These are phyloP conservation scores for Trichoderma brevicompactum DNA, from an alignment of 2,329 filamentous ascomycete species.

Conservation along the genomic window DNA sequence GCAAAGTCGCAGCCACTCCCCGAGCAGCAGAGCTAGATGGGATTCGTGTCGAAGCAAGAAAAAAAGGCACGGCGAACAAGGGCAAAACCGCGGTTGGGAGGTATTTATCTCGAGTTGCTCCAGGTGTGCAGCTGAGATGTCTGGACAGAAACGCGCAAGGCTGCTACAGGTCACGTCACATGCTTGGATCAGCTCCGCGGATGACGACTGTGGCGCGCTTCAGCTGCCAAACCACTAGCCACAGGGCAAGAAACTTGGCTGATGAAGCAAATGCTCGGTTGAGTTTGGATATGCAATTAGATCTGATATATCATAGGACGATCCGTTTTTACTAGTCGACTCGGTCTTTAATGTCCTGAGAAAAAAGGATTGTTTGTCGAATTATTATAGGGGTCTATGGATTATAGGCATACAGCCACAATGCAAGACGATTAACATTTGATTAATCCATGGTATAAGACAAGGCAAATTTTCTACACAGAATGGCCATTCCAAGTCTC, in stretches of 20 bases:
- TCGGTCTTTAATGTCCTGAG: background rate
- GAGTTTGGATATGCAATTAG: background rate
- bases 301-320: background rate
- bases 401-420: too few relatives aligned
- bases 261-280: background rate
- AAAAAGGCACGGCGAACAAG: background rate
- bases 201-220: slow-evolving; percentile 25
- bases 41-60: background rate
- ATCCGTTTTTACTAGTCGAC: background rate
- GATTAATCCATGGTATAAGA: too few relatives aligned
- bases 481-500: too few relatives aligned
- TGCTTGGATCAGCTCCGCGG: slow-evolving; percentile 21
- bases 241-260: slow-evolving; percentile 10
- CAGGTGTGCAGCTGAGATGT: background rate
- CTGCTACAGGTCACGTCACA: slow-evolving; percentile 25
- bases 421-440: too few relatives aligned
- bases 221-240: slow-evolving; percentile 16
- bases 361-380: too few relatives aligned
- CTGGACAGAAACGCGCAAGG: background rate
- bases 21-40: background rate
- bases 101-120: background rate
- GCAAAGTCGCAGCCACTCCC: slow-evolving; percentile 3
- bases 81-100: background rate
- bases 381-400: too few relatives aligned
- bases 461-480: too few relatives aligned